Base-by-base conservation (phyloP, 371 early-diverging fungal species). In the Dichotomocladium elegans region DNA sequence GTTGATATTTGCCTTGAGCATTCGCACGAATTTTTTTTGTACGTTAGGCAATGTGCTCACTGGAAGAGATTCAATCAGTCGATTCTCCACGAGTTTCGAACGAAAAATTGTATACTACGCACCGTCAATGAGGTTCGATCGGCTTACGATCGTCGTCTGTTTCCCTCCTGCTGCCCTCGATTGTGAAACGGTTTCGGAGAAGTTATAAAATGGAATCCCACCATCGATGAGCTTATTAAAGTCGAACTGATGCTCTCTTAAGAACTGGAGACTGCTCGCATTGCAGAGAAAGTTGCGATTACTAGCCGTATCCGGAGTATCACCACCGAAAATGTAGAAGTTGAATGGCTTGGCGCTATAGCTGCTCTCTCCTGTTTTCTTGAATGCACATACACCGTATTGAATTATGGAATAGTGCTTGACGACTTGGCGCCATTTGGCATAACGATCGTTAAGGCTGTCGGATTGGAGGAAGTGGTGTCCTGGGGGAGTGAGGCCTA, bases 321-420 rank as follows among this genome's bases (percentile, higher is more conserved):
- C 77, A 12, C 61, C 73, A 5, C 92, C 92, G 47, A 91, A 93
- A 28, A 93, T 78, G 61, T 89, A 91, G 51, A 91, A 90, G 61
- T 92, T 93, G 81, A 90, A 92, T 0, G 95, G 87, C 43, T 77
- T 80, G 10, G 90, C 89, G 25, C 75, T 59, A 66, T 87, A 93
- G 19, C 71, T 68, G 28, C 54, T 62, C 24, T 70, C 68, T 27
- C 50, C 62, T 29, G 69, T 72, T 66, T 74, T 79, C 10, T 65
- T 79, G 54, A 92, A 94, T 4, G 87, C 72, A 52, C 88, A 83
- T 25, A 94, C 63, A 8, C 95, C 95, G 26, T 83, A 90, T 67
- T 95, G 95, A 40, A 83, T 67, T 31, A 88, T 77, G 5, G 70
- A 69, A 52, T 80, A 91, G 3, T 71, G 64, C 45, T 77, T 61